Evolutionary conservation across 2,329 filamentous ascomycete species (phyloP).

Genomic region (Coniochaeta sp.): DNA sequence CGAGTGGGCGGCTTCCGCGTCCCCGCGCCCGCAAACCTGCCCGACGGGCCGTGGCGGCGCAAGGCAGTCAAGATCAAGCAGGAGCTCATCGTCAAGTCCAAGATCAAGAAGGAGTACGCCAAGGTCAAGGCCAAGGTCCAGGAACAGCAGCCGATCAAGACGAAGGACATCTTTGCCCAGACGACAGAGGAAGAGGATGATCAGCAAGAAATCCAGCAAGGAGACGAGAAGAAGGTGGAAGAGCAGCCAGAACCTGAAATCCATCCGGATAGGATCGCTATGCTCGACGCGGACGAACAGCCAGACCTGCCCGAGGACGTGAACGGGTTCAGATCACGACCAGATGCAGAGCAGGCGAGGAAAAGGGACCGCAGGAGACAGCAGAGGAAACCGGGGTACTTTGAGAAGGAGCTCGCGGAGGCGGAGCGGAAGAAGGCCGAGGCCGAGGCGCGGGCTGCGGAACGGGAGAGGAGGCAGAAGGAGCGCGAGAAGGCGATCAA

Average conservation of each 20-base stretch:
- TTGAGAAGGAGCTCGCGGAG: slow-evolving; percentile 52
- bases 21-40: slow-evolving; percentile 74
- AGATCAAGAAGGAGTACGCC: slow-evolving; percentile 85
- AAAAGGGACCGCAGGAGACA: background rate
- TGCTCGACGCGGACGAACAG: background rate
- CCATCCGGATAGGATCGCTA: slow-evolving; percentile 1
- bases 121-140: slow-evolving; percentile 60
- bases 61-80: slow-evolving; percentile 74
- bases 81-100: slow-evolving; percentile 82
- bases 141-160: background rate
- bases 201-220: background rate
- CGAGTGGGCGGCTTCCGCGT: slow-evolving; percentile 68
- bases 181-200: background rate
- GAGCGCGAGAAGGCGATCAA: slow-evolving; percentile 60
- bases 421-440: slow-evolving; percentile 36
- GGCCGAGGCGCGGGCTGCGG: slow-evolving; percentile 32
- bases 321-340: background rate
- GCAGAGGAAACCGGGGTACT: slow-evolving; percentile 23
- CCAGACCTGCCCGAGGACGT: background rate
- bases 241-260: slow-evolving; percentile 72
- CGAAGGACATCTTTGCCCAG: background rate
- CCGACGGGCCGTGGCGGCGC: slow-evolving; percentile 79
- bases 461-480: slow-evolving; percentile 41
- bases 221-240: background rate
- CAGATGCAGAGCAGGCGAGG: background rate